Base-by-base conservation (phyloP, 768 basidiomycete genomes). In the Amanita rubescens region DNA sequence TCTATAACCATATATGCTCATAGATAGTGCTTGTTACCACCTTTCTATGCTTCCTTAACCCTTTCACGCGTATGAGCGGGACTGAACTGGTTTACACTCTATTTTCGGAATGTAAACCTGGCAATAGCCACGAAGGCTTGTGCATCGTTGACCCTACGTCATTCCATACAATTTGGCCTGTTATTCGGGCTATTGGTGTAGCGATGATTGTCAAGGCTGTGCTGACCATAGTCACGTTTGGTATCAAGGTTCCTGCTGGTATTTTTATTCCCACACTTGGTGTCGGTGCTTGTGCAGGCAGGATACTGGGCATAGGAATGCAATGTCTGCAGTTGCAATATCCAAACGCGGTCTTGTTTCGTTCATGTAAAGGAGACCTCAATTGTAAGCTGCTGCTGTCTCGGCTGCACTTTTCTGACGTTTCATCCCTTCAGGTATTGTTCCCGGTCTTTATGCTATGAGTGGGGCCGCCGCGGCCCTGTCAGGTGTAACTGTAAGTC, bases 191-290 rank as follows among this genome's bases (percentile, higher is more conserved):
- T 4, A 80, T 97, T 57, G 69, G 79, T n/a, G 71, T 85, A 14
- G 88, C 94, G 12, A 78, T 95, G 74, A 38, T 93, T 38, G 79
- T 93, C 61, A 95, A 94, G 65, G 87, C 82, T 1, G 74, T 75
- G 2, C 68, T 96, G 51, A 94, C 92, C 0, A 72, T 93, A 49
- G 76, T 95, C 34, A 98, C 95, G 0, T 97, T 97, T 56, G 96
- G 95, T 6, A 90, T 95, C 71, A 90, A 87, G 62, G 62, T 92
- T 15, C 89, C 89, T 45, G 93, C 94, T 12, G 95, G 96, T 3
- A 96, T 98, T 59, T 99, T 99, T 69, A 91, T 99, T 37, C 96
- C 96, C 0, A 90, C 93, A 0, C 80, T 99, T 7, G 93, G 88
- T 12, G 94, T 95, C 10, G 94, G 95, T 22, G 94, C 94, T 0